Percentiles rank a stretch among this genome's conserved stretches.
Conservation (phyloP, 2,329 filamentous ascomycete species). For the Spiromastix sp. region DNA sequence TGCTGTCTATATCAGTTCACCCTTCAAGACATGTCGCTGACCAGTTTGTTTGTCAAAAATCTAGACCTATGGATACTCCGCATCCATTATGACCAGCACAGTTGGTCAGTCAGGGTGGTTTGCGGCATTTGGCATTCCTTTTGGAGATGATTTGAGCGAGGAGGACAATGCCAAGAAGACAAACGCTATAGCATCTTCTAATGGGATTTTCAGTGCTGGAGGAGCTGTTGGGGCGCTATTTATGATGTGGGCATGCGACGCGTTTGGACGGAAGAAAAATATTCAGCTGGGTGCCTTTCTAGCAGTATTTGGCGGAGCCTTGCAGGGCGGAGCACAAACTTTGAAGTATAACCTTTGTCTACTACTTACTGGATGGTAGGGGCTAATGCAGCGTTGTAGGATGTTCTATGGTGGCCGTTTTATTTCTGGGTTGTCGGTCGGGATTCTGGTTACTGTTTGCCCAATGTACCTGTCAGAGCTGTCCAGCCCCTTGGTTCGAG, state of each 20-base stretch:
- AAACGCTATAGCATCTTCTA: slow-evolving; percentile 38
- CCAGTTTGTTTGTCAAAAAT: too few relatives aligned
- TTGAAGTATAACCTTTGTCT: slow-evolving; percentile 23
- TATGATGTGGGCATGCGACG: slow-evolving; percentile 41
- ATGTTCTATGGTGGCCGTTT: slow-evolving; percentile 38
- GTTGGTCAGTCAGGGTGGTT: slow-evolving; percentile 46
- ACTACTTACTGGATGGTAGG: not conserved
- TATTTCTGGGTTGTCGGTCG: slow-evolving; percentile 33
- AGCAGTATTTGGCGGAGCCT: slow-evolving; percentile 36
- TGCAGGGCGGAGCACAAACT: slow-evolving; percentile 37
- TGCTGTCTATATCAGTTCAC: too few relatives aligned
- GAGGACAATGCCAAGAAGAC: slow-evolving; percentile 39
- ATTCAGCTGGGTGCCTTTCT: slow-evolving; percentile 39
- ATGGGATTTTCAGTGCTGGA: slow-evolving; percentile 40
- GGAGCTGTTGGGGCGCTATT: slow-evolving; percentile 39
- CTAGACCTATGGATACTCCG: slow-evolving; percentile 42
- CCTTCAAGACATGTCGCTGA: too few relatives aligned
- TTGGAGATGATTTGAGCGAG: slow-evolving; percentile 29
- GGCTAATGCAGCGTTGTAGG: slow-evolving; percentile 12
- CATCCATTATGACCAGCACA: slow-evolving; percentile 42
- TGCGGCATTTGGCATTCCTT: slow-evolving; percentile 38
- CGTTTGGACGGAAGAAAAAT: slow-evolving; percentile 34
- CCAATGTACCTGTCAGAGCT: slow-evolving; percentile 38
- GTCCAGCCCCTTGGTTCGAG: slow-evolving; percentile 30
- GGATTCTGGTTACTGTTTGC: slow-evolving; percentile 33